Base-by-base conservation (phyloP, 75 land plant species). In the Ceratopteris richardii region DNA sequence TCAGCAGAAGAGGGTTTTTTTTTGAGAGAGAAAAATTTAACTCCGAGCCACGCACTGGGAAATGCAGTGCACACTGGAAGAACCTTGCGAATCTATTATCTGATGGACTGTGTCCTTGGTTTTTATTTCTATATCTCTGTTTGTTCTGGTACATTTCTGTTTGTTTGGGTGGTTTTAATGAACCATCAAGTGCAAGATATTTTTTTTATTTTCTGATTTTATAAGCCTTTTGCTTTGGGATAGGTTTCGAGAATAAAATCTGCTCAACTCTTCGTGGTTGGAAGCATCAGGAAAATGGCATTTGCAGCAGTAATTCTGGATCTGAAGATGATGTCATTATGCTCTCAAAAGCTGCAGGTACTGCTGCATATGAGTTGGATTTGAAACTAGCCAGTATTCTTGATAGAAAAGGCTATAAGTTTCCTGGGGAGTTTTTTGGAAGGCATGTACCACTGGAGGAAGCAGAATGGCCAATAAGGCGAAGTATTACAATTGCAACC, bases 321-420 rank as follows among this genome's bases (percentile, higher is more conserved):
- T 61, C 73, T 30, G 64, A 44, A 7, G 61, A 61, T 24, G 85
- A 76, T 1, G 20, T 57, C 11, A 24, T 67, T 26, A 21, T 71
- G 47, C 22, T 60, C 30, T 17, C 72, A 17, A 66, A 55, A 29
- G 81, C 67, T 20, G 57, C 55, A 62, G 74, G 71, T 7, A 72
- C 56, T 31, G 50, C 68, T 16, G 73, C 37, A 66, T 84, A 82
- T 62, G 95, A 89, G 25, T 71, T 93, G 31, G 98, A 93, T 71
- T 31, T 77, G 17, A 78, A 96, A 70, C 70, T 93, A 62, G 90
- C 96, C 37, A 93, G 87, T 71, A 90, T 93, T 56, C 68, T 93
- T 24, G 79, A 82, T 61, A 93, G 90, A 56, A 89, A 90, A 11
- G 98, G 96, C 0, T 82, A 93, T 33, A 56, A 62, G 54, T 82